These are phyloP conservation scores for Pleurostoma richardsiae DNA, from an alignment of 2,329 filamentous ascomycete genomes.

Conservation along the genomic window DNA sequence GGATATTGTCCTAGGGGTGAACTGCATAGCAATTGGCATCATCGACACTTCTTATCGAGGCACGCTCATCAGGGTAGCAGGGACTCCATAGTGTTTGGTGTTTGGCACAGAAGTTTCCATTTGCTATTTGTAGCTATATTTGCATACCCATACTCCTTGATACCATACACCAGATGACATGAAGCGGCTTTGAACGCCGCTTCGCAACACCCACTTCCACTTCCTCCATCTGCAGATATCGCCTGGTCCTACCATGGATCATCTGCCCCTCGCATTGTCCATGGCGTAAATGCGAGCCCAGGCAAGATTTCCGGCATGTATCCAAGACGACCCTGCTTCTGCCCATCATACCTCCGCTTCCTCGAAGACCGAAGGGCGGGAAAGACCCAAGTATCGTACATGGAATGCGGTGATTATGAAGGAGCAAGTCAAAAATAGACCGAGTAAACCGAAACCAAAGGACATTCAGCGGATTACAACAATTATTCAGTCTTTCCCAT, in stretches of 20 bases:
- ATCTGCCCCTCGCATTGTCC: background rate
- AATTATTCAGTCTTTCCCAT: conserved; percentile 12
- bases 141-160: background rate
- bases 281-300: background rate
- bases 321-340: too few species aligned
- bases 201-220: background rate
- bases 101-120: background rate
- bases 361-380: background rate
- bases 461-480: conserved; percentile 14
- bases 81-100: too few species aligned
- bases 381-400: background rate
- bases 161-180: background rate
- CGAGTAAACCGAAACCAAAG: conserved; percentile 11
- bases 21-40: too few species aligned
- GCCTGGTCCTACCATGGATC: background rate
- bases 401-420: background rate
- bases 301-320: background rate
- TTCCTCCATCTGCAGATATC: background rate
- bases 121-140: background rate
- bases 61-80: too few species aligned
- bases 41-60: background rate
- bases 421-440: background rate
- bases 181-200: background rate
- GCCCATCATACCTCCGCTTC: background rate
- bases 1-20: too few species aligned